Conservation (phyloP, 148 eudicot species). For the Hydrangea macrophylla region DNA sequence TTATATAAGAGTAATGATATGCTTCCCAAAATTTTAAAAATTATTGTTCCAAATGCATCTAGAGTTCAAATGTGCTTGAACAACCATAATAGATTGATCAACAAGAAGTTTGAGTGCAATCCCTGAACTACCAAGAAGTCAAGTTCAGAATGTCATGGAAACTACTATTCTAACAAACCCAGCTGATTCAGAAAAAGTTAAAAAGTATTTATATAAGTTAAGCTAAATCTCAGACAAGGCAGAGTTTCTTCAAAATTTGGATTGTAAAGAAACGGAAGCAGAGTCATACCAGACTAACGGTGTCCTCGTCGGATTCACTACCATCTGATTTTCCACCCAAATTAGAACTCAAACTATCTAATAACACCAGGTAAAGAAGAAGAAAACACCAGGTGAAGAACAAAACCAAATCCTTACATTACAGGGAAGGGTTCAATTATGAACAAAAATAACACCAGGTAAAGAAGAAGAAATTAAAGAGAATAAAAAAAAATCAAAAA, state of each 20-base stretch:
- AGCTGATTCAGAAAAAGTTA: not conserved
- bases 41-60: not conserved
- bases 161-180: not conserved
- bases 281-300: conserved; percentile 50
- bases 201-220: not conserved
- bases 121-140: not conserved
- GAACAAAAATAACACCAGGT: no score
- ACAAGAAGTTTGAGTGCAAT: not conserved
- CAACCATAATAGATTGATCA: not conserved
- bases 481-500: no score
- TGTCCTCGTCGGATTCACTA: conserved; percentile 63
- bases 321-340: conserved; percentile 39
- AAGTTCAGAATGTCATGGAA: not conserved
- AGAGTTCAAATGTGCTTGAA: not conserved
- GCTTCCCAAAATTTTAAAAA: not conserved
- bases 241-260: not conserved
- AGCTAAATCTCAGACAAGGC: not conserved
- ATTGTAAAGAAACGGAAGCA: conserved; percentile 14
- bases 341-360: conserved; percentile 25
- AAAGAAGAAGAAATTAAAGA: no score
- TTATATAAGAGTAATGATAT: no score
- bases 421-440: no score
- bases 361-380: no score
- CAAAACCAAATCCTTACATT: no score
- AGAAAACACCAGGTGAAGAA: no score